Conservation (phyloP, 352 stramenopile species). For the Globisporangium nagaii region DNA sequence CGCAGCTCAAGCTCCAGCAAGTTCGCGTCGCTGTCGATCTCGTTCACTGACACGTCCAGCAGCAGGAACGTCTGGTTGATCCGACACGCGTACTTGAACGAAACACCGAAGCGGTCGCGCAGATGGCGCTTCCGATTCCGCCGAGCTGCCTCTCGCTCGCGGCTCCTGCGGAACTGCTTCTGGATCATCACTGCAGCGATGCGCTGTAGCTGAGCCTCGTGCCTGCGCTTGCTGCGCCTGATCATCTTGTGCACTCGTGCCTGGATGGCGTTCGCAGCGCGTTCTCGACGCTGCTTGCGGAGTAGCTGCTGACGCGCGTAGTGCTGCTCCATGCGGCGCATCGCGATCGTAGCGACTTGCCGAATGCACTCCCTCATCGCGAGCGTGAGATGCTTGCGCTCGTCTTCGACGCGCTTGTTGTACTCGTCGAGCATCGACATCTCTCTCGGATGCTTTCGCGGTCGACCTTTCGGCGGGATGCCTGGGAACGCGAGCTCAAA, state of each 20-base stretch:
- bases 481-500: slow-evolving; percentile 41
- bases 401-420: slow-evolving; percentile 4
- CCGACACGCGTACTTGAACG: slow-evolving; percentile 18
- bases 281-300: slow-evolving; percentile 14
- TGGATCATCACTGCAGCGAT: slow-evolving; percentile 27
- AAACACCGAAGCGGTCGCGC: slow-evolving; percentile 8
- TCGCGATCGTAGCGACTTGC: slow-evolving; percentile 11
- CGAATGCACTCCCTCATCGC: slow-evolving; percentile 12
- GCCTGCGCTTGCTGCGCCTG: slow-evolving; percentile 4
- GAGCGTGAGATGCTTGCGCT: not conserved
- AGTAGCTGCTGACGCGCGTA: not conserved
- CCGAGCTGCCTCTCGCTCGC: slow-evolving; percentile 2
- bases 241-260: slow-evolving; percentile 6
- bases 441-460: slow-evolving; percentile 24
- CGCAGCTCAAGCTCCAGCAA: slow-evolving; percentile 17
- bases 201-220: slow-evolving; percentile 15
- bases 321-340: slow-evolving; percentile 21
- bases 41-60: slow-evolving; percentile 15
- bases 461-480: slow-evolving; percentile 18
- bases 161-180: slow-evolving; percentile 10
- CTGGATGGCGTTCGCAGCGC: slow-evolving; percentile 22
- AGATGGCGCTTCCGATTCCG: not conserved
- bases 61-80: slow-evolving; percentile 25
- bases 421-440: slow-evolving; percentile 8
- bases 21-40: slow-evolving; percentile 18